Percentiles rank a stretch among this genome's conserved stretches.
These are phyloP conservation scores for Penicillium italicum DNA, from an alignment of 2,329 filamentous ascomycete genomes.

Conservation along the genomic window DNA sequence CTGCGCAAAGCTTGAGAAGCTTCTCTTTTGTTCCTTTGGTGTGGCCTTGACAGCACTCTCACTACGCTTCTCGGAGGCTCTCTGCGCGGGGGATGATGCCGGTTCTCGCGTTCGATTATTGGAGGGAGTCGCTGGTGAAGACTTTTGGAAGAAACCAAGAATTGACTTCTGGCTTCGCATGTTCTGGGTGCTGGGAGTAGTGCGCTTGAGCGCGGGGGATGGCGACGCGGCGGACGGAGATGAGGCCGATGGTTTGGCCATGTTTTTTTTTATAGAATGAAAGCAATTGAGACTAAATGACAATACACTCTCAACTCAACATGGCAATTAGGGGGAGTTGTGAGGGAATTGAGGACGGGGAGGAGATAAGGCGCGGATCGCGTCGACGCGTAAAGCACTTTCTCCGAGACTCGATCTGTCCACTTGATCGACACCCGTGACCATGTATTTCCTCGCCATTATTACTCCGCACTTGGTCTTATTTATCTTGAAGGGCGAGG, in stretches of 20 bases:
- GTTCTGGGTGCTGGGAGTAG: constrained; percentile 42
- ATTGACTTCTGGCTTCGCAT: constrained; percentile 68
- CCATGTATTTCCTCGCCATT: not conserved
- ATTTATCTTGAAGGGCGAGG: not conserved
- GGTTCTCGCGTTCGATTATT: constrained; percentile 30
- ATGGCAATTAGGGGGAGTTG: constrained; percentile 1
- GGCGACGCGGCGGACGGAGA: constrained; percentile 35
- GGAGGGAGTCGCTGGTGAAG: constrained; percentile 46
- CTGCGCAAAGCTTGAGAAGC: constrained; percentile 40
- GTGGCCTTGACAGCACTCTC: constrained; percentile 30
- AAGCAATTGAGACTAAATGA: not conserved
- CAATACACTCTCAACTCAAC: not conserved
- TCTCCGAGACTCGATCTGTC: constrained; percentile 20
- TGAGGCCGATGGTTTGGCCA: constrained; percentile 38
- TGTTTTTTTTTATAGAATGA: constrained; percentile 12
- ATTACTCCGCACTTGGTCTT: not conserved
- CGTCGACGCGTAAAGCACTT: constrained; percentile 40
- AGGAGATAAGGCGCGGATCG: constrained; percentile 28
- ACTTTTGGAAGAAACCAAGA: constrained; percentile 72
- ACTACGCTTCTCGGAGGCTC: constrained; percentile 30
- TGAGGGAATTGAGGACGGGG: constrained; percentile 1
- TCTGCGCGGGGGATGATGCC: constrained; percentile 37
- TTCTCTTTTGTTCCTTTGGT: constrained; percentile 47
- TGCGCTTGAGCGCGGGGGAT: constrained; percentile 38
- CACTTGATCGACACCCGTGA: constrained; percentile 7